Evolutionary conservation across 805 yeast genomes (phyloP), one percentile per base, ranked within the genome.

Genomic region (Suhomyces canberraensis): DNA sequence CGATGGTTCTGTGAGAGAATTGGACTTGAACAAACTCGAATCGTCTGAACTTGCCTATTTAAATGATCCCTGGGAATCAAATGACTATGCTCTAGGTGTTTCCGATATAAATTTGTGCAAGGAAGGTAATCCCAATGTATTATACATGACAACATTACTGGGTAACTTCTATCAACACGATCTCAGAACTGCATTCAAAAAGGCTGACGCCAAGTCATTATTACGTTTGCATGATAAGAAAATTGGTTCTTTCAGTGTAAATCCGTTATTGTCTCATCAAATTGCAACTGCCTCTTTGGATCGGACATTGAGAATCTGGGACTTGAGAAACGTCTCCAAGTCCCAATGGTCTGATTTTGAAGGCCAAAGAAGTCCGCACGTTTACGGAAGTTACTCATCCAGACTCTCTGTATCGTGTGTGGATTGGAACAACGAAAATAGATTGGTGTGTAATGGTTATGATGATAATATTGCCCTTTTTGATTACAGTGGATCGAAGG

Each of bases 261-360:
- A 88, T 50, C 98, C 98, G 1, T 57, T 64, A 13, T 66, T 71
- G 22, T 61, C 73, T 1, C 58, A 79, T 46, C 84, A 84, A 44
- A 70, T 89, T 1, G 95, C 91, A 0, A 83, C 97, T 0, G 95
- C 90, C 0, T 89, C 97, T 0, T 69, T 93, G 31, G 98, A 91
- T 57, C 66, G 98, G 48, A 76, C 93, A 0, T 54, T 93, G 59
- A 78, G 84, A 43, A 57, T 91, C 1, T 91, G 96, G 96, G 98
- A 91, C 58, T 59, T 89, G 16, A 71, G 98, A 40, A 73, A 71
- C 31, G 49, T 67, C 5, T 60, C 64, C 1, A 50, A 56, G 4
- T 64, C 76, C 4, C 65, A 63, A 37, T 81, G 87, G 86, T 78
- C 83, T 0, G 81, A 76, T 28, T 68, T 59, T 44, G 76, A 75